Evolutionary conservation across 176 grass and related monocot genomes (phyloP).

Genomic region (Canna indica): DNA sequence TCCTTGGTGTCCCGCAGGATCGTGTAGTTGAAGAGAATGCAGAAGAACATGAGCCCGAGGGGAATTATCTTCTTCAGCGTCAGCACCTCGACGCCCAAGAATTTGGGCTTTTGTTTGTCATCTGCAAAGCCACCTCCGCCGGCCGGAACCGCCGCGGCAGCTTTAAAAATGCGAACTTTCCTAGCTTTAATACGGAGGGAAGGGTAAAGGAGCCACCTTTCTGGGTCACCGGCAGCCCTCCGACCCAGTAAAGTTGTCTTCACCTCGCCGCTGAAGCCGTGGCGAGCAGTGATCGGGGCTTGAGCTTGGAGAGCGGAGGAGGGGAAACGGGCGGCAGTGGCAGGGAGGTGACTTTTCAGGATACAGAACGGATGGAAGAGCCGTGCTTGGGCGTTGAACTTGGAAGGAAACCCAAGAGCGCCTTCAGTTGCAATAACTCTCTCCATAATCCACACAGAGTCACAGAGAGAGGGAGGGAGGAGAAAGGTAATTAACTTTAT

Average conservation of each 20-base stretch:
- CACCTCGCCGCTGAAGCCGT: neutral
- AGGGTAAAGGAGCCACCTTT: slow-evolving; percentile 4
- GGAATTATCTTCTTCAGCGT: slow-evolving; percentile 91
- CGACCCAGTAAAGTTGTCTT: neutral
- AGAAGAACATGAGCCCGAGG: slow-evolving; percentile 97
- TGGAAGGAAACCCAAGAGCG: slow-evolving; percentile 14
- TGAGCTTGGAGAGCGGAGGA: neutral
- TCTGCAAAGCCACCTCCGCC: slow-evolving; percentile 6
- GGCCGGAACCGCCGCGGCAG: neutral
- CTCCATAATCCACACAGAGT: slow-evolving; percentile 18
- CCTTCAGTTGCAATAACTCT: slow-evolving; percentile 19
- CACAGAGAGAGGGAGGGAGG: too few species aligned
- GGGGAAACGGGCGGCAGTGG: neutral
- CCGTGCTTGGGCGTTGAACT: too few species aligned
- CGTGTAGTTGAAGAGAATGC: slow-evolving; percentile 96
- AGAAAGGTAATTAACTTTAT: too few species aligned
- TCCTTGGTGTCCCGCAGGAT: slow-evolving; percentile 97
- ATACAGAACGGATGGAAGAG: too few species aligned
- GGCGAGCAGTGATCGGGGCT: neutral
- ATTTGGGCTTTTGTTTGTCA: slow-evolving; percentile 25
- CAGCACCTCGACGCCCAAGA: slow-evolving; percentile 47
- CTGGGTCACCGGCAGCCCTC: neutral
- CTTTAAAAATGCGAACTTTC: neutral
- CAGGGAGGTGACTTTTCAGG: too few species aligned
- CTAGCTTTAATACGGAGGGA: neutral